Evolutionary conservation across 345 rosid genomes (phyloP), one percentile per base, ranked within the genome.

Genomic region (Passiflora organensis): DNA sequence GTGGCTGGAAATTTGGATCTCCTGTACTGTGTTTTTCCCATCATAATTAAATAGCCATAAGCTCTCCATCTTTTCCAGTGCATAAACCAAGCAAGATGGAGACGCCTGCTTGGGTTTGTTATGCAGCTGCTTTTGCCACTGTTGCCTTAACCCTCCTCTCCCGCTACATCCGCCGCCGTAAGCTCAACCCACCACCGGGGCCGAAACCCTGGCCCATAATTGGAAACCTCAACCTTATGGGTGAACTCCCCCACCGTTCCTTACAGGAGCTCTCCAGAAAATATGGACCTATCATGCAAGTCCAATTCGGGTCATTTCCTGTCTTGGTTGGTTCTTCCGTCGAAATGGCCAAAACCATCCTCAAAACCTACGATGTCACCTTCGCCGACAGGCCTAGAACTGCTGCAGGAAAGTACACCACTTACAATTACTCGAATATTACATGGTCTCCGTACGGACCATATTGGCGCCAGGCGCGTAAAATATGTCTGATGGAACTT

Each of bases 191-290:
- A 0, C 86, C 93, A 0, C 89, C 93, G 0, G 86, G 89, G 0
- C 87, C 91, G 10, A 82, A 70, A 53, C 69, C 84, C 0, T 82
- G 87, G 87, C 86, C 93, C 13, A 60, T 82, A 13, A 78, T 85
- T 13, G 86, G 93, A 47, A 85, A 82, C 72, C 89, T 80, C 17
- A 67, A 85, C 69, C 79, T 82, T 20, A 80, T 85, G 2, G 77
- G 86, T 44, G 1, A 77, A 5, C 82, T 85, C 15, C 93, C 93
- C 15, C 93, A 85, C 68, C 75, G 64, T 1, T 80, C 88, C 32
- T 28, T 85, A 77, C 77, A 85, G 38, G 51, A 53, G 5, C 80
- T 85, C 32, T 71, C 93, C 36, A 56, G 55, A 50, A 80, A 80
- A 48, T 80, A 85, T 20, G 94, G 86, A 0, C 74, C 89, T 5